A percentile compares a stretch with the other conserved stretches of the same genome.
Conservation (phyloP, 2,329 filamentous ascomycete genomes). For the Scleromitrula shiraiana region DNA sequence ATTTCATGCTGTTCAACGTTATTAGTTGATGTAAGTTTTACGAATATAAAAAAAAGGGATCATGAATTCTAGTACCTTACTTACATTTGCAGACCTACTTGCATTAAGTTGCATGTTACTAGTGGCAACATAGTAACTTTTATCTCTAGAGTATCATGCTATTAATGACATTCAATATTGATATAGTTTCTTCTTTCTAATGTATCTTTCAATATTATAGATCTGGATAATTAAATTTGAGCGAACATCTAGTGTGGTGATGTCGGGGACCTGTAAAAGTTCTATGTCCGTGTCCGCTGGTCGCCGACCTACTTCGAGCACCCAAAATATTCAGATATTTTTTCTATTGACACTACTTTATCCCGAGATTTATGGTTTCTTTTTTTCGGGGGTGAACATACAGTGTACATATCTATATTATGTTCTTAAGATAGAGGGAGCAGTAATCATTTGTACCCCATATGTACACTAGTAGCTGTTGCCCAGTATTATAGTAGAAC, state of each 20-base stretch:
- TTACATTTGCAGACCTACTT: background rate
- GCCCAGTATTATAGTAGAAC: too few species aligned
- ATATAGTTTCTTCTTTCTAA: background rate
- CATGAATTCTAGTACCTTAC: background rate
- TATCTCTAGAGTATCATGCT: too few species aligned
- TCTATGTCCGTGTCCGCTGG: slow-evolving; percentile 3
- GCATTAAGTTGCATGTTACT: too few species aligned
- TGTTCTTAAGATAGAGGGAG: too few species aligned
- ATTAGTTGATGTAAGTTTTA: background rate
- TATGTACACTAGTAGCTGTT: too few species aligned
- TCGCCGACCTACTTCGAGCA: slow-evolving; percentile 5
- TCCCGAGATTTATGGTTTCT: background rate
- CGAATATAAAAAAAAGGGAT: background rate
- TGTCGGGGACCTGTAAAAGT: slow-evolving; percentile 3
- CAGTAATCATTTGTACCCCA: too few species aligned
- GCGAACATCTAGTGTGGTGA: background rate
- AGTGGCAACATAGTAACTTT: too few species aligned
- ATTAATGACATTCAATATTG: background rate
- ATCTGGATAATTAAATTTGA: background rate
- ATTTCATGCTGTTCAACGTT: background rate
- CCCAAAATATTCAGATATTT: background rate
- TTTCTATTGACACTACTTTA: slow-evolving; percentile 1
- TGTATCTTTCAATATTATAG: background rate
- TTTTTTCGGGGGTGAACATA: too few species aligned
- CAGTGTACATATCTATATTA: too few species aligned